These are phyloP conservation scores for Alternaria angustiovoidea DNA, from an alignment of 2,329 filamentous ascomycete genomes.

Conservation along the genomic window DNA sequence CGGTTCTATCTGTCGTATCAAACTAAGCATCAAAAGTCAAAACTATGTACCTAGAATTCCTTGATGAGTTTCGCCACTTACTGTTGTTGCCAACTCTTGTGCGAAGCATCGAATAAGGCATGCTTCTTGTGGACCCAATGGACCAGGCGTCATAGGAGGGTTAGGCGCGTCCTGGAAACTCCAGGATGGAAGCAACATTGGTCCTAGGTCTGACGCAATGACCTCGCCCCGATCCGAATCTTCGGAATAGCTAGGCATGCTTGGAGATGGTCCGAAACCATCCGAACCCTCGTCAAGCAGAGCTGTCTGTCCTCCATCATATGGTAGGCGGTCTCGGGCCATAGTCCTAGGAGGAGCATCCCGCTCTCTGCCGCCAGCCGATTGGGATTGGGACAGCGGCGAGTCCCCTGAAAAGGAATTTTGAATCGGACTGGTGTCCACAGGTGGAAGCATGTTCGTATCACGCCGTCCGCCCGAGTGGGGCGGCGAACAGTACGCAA, in stretches of 20 bases:
- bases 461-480: background rate
- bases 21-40: background rate
- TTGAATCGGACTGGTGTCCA: background rate
- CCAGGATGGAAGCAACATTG: background rate
- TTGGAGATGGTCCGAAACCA: too few species aligned
- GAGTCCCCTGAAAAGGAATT: background rate
- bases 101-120: background rate
- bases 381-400: background rate
- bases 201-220: background rate
- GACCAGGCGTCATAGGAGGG: background rate
- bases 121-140: background rate
- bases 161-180: background rate
- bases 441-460: background rate
- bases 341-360: background rate
- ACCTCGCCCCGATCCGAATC: too few species aligned
- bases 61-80: background rate
- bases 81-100: background rate
- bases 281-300: too few species aligned
- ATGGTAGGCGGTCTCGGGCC: background rate
- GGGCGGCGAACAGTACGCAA: background rate
- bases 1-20: background rate
- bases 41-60: background rate
- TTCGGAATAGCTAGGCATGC: too few species aligned
- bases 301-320: too few species aligned
- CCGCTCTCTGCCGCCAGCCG: background rate